Percentiles rank a stretch among this genome's conserved stretches.
phyloP scores from a whole-genome alignment of 1,284 basidiomycete species.

The Moniliella sp. region DNA sequence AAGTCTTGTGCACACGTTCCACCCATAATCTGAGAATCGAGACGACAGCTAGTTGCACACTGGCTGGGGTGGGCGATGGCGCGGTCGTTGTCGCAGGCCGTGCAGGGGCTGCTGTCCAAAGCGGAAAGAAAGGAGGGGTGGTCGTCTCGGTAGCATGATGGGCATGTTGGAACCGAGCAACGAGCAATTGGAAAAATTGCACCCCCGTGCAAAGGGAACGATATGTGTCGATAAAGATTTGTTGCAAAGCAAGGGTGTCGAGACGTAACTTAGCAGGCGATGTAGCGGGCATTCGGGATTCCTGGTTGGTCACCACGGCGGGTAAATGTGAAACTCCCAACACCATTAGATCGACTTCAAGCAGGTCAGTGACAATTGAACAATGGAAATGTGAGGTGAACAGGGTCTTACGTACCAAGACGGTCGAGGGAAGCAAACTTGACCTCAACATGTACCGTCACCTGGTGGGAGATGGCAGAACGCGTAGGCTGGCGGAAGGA shows the following conservation, averaged over 20 bases:
- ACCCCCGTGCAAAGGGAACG: conserved; percentile 13
- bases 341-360: conserved; percentile 22
- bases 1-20: too few species aligned
- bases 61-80: too few species aligned
- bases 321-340: conserved; percentile 23
- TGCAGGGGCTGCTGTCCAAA: conserved; percentile 2
- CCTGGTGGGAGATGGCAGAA: too few species aligned
- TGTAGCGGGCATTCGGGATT: conserved; percentile 4
- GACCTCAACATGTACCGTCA: too few species aligned
- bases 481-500: too few species aligned
- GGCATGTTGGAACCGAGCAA: conserved; percentile 19
- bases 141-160: conserved; percentile 16
- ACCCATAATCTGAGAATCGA: too few species aligned
- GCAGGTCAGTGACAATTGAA: too few species aligned
- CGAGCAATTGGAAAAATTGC: conserved; percentile 20
- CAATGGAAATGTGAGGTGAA: too few species aligned
- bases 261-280: conserved; percentile 8
- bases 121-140: not conserved
- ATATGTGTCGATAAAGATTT: conserved; percentile 20
- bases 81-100: conserved; percentile 22
- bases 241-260: conserved; percentile 16
- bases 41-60: too few species aligned
- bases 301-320: conserved; percentile 5
- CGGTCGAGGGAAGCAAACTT: too few species aligned
- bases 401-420: too few species aligned